These are phyloP conservation scores for Colletotrichum echinochloae DNA, from an alignment of 2,329 filamentous ascomycete genomes.

Conservation along the genomic window DNA sequence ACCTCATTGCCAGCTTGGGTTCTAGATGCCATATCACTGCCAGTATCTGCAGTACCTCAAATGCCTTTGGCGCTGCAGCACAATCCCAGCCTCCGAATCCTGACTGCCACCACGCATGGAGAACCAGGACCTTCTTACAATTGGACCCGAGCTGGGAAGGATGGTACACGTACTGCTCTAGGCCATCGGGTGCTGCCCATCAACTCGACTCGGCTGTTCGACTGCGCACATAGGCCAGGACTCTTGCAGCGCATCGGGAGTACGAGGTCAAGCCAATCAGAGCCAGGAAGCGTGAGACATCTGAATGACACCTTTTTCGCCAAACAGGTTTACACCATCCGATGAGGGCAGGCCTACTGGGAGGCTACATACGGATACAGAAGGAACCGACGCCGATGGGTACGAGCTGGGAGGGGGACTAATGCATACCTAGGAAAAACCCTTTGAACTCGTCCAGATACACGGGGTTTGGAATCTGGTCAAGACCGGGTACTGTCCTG, in stretches of 20 bases:
- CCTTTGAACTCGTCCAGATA: slow-evolving; percentile 20
- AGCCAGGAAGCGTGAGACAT: slow-evolving; percentile 25
- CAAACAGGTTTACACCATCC: slow-evolving; percentile 30
- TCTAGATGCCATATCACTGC: slow-evolving; percentile 18
- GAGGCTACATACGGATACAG: slow-evolving; percentile 29
- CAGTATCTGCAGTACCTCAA: slow-evolving; percentile 10
- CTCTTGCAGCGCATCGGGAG: slow-evolving; percentile 1
- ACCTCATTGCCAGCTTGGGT: slow-evolving; percentile 27
- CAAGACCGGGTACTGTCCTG: slow-evolving; percentile 31
- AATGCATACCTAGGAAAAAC: slow-evolving; percentile 23
- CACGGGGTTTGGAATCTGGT: slow-evolving; percentile 8
- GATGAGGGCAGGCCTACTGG: slow-evolving; percentile 16
- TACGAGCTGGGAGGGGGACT: slow-evolving; percentile 12
- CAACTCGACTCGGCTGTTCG: not conserved
- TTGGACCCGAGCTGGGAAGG: not conserved
- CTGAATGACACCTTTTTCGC: slow-evolving; percentile 14
- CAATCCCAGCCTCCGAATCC: slow-evolving; percentile 16
- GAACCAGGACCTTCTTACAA: not conserved
- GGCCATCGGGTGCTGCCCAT: not conserved
- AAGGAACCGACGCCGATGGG: slow-evolving; percentile 6
- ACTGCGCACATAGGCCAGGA: not conserved
- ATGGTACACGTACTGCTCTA: not conserved
- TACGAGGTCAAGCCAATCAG: slow-evolving; percentile 9
- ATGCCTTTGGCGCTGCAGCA: slow-evolving; percentile 27
- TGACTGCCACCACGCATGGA: not conserved